phyloP scores from a whole-genome alignment of 495 filamentous ascomycete species.

The Paragyromitra xinjiangensis region DNA sequence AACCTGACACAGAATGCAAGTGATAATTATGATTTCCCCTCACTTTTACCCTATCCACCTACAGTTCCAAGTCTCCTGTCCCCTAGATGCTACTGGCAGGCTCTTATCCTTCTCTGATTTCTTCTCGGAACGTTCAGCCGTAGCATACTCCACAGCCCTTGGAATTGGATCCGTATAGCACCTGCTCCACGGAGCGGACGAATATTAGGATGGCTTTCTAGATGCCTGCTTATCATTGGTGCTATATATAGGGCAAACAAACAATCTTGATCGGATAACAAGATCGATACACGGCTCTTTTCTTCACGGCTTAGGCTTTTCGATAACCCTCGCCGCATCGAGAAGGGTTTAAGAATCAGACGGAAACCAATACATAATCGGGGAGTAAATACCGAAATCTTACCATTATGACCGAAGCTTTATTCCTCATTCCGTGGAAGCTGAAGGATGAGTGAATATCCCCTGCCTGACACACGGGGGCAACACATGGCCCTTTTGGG shows the following conservation, averaged over 20 bases:
- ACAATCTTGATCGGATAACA: slow-evolving; percentile 14
- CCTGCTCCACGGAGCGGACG: slow-evolving; percentile 12
- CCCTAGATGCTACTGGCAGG: slow-evolving; percentile 25
- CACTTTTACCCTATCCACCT: slow-evolving; percentile 36
- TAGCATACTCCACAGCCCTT: slow-evolving; percentile 27
- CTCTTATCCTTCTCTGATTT: slow-evolving; percentile 6
- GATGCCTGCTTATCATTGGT: slow-evolving; percentile 22
- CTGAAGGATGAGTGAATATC: neutral
- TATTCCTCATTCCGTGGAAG: neutral
- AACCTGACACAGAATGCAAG: slow-evolving; percentile 44
- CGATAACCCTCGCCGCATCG: neutral
- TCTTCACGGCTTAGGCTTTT: neutral
- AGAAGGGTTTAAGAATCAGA: slow-evolving; percentile 3
- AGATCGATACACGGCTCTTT: slow-evolving; percentile 15
- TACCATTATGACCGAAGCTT: slow-evolving; percentile 5
- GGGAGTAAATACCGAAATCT: neutral
- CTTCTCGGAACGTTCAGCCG: slow-evolving; percentile 38
- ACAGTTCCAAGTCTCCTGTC: slow-evolving; percentile 23
- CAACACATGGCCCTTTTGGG: neutral
- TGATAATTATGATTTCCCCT: slow-evolving; percentile 34
- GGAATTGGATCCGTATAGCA: slow-evolving; percentile 13
- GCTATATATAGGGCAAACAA: slow-evolving; percentile 44
- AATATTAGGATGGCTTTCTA: slow-evolving; percentile 9
- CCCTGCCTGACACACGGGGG: neutral
- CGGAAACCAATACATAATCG: slow-evolving; percentile 6